phyloP scores from a whole-genome alignment of 2,329 filamentous ascomycete species.

The Trichophyton mentagrophytes region DNA sequence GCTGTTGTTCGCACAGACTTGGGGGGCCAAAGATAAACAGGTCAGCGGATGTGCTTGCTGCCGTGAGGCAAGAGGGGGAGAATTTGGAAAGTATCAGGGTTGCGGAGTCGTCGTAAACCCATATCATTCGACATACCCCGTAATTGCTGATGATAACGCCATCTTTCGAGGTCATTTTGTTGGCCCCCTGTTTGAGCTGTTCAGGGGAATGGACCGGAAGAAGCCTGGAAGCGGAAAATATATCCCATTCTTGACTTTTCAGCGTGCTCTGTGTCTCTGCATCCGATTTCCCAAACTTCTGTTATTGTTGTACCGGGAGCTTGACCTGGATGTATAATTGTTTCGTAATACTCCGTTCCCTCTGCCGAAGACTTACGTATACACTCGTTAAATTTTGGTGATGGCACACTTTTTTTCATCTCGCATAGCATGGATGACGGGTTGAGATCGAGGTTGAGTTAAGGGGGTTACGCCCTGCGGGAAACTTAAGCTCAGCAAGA shows the following conservation, averaged over 20 bases:
- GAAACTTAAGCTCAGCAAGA: neutral
- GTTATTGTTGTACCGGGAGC: neutral
- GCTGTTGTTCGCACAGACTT: neutral
- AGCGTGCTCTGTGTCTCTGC: neutral
- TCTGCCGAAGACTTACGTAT: neutral
- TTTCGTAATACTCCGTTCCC: neutral
- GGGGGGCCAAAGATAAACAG: neutral
- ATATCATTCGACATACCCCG: too few species aligned
- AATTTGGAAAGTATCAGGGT: neutral
- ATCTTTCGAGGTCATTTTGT: neutral
- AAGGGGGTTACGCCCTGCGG: neutral
- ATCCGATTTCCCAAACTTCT: neutral
- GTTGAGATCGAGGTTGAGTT: neutral
- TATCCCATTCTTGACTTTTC: neutral
- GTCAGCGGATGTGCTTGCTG: neutral
- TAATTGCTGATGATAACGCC: neutral
- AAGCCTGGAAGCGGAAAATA: neutral
- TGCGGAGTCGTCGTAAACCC: neutral
- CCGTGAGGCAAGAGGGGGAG: neutral
- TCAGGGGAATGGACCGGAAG: neutral
- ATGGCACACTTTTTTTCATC: neutral
- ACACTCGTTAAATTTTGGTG: neutral
- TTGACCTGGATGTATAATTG: neutral
- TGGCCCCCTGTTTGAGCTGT: neutral
- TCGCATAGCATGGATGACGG: neutral